A percentile compares a stretch with the other conserved stretches of the same genome.
phyloP scores from a whole-genome alignment of 352 stramenopile species.

The Phytophthora hibernalis region DNA sequence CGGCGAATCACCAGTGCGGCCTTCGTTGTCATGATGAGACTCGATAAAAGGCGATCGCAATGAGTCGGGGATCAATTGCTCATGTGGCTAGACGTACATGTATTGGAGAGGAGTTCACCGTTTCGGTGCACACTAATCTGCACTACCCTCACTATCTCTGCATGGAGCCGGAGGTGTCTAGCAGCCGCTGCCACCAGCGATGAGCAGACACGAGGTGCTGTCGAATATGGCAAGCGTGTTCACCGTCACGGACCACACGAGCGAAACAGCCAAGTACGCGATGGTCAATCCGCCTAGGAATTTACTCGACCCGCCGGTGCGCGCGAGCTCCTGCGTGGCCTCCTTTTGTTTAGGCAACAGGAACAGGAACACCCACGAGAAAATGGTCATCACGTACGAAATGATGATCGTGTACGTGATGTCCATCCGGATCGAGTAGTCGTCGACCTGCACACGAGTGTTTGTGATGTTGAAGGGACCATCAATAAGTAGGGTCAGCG shows the following conservation, averaged over 20 bases:
- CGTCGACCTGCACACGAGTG: background rate
- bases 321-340: constrained; percentile 1
- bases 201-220: constrained; percentile 2
- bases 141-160: background rate
- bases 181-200: background rate
- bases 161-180: background rate
- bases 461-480: constrained; percentile 3
- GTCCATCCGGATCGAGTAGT: background rate
- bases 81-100: background rate
- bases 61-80: too few relatives aligned
- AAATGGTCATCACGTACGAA: constrained; percentile 5
- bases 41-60: background rate
- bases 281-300: background rate
- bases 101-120: background rate
- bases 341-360: constrained; percentile 1
- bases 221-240: constrained; percentile 5
- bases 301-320: background rate
- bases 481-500: background rate
- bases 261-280: background rate
- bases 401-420: constrained; percentile 5
- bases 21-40: background rate
- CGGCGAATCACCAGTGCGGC: background rate
- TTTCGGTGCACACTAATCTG: background rate
- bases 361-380: constrained; percentile 8
- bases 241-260: background rate